Evolutionary conservation across 2,329 filamentous ascomycete genomes (phyloP).

Genomic region (Zarea fungicola): DNA sequence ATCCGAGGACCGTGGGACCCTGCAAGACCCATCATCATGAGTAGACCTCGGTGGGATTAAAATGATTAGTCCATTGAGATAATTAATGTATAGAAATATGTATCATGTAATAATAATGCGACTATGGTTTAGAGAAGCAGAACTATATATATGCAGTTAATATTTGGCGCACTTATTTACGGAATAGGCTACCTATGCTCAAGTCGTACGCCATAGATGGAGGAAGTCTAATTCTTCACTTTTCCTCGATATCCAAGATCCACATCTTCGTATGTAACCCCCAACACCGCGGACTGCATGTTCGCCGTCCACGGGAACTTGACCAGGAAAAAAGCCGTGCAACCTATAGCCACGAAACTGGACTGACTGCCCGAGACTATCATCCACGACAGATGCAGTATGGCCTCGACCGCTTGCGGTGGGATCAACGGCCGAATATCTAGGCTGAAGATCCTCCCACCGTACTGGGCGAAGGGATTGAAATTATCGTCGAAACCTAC

Average conservation of each 20-base stretch:
- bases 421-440: neutral
- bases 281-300: neutral
- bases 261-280: conserved; percentile 2
- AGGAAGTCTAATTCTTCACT: neutral
- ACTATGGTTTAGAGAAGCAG: neutral
- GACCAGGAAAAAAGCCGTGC: neutral
- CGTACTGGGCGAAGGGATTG: conserved; percentile 10
- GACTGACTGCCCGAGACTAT: neutral
- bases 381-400: conserved; percentile 7
- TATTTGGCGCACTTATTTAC: no score
- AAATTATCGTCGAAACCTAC: conserved; percentile 13
- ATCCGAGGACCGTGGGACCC: conserved; percentile 98
- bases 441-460: conserved; percentile 7
- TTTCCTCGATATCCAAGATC: conserved; percentile 10
- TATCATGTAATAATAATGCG: neutral
- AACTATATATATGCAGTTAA: no score
- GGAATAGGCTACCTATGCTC: no score
- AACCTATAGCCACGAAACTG: conserved; percentile 3
- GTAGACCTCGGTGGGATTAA: conserved; percentile 49
- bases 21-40: conserved; percentile 79
- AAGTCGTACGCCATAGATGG: no score
- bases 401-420: neutral
- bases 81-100: neutral
- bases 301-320: neutral
- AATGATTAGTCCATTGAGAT: neutral